Base-by-base conservation (phyloP, 1,139 yeast species). In the Hyphopichia buzzinii region DNA sequence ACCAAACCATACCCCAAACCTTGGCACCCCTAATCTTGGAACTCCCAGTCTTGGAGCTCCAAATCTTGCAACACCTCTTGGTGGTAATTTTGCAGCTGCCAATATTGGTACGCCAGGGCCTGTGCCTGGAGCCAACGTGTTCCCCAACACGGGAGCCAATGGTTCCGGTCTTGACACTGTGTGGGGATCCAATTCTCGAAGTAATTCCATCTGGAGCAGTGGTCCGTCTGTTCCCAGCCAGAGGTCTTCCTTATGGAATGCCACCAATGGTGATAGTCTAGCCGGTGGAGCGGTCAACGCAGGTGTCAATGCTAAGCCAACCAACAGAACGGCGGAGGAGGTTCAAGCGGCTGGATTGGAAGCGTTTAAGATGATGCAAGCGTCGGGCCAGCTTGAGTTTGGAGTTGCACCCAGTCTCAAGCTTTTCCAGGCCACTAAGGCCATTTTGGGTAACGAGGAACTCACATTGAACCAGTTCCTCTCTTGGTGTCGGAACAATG, bases 381-480 rank as follows among this genome's bases (percentile, higher is more conserved):
- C 39, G 28, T 42, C 62, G 4, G 59, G 63, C 40, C 71, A 64
- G 43, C 53, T 66, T 12, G 69, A 63, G 40, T 67, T 59, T 47
- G 75, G 73, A 1, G 54, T 60, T 25, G 73, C 69, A 1, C 67
- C 71, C 8, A 52, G 63, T 30, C 42, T 49, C 34, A 55, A 53
- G 32, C 50, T 71, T 30, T 70, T 52, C 47, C 71, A 64, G 44
- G 48, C 58, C 16, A 59, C 69, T 10, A 56, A 59, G 39, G 42
- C 43, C 6, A 35, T 68, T 3, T 41, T 66, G 38, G 57, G 57
- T 5, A 52, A 54, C 37, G 43, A 52, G 3, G 42, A 36, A 12
- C 52, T 76, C 34, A 62, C 71, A 2, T 50, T 72, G 43, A 68
- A 67, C 34, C 76, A 71, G 41, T 75, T 74, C 42, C 54, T 71